Evolutionary conservation across 108 stramenopile genomes (phyloP).

Genomic region (Cyclotella baltica): DNA sequence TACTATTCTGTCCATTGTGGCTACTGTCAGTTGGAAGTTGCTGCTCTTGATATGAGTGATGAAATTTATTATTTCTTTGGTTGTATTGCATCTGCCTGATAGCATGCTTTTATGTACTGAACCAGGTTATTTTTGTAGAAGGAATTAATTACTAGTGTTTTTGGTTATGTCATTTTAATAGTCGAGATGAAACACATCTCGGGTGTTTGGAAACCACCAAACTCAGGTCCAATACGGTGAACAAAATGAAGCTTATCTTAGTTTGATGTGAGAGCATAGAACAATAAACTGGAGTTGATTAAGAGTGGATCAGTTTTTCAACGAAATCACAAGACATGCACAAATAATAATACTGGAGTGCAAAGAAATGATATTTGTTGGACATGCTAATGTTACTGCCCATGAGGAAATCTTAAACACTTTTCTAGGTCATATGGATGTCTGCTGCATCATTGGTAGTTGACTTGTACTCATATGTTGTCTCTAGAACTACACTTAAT

Average conservation of each 20-base stretch:
- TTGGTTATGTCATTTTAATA: too few relatives aligned
- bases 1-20: constrained; percentile 82
- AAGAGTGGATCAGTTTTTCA: too few relatives aligned
- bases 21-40: constrained; percentile 81
- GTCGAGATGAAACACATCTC: too few relatives aligned
- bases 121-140: too few relatives aligned
- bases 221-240: too few relatives aligned
- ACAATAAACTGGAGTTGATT: too few relatives aligned
- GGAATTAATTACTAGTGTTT: too few relatives aligned
- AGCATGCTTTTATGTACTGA: too few relatives aligned
- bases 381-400: background rate
- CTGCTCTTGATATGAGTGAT: constrained; percentile 82
- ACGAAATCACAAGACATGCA: too few relatives aligned
- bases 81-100: constrained; percentile 73
- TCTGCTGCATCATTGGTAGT: constrained; percentile 21
- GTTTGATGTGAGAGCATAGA: too few relatives aligned
- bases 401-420: constrained; percentile 8
- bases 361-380: constrained; percentile 20
- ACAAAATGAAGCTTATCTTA: too few relatives aligned
- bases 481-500: constrained; percentile 3
- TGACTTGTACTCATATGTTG: constrained; percentile 15
- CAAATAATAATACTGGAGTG: background rate
- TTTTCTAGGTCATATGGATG: constrained; percentile 2
- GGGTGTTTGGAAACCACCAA: too few relatives aligned
- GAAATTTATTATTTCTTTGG: constrained; percentile 92